phyloP scores from a whole-genome alignment of 2,329 filamentous ascomycete species.

The Volutella citrinella region DNA sequence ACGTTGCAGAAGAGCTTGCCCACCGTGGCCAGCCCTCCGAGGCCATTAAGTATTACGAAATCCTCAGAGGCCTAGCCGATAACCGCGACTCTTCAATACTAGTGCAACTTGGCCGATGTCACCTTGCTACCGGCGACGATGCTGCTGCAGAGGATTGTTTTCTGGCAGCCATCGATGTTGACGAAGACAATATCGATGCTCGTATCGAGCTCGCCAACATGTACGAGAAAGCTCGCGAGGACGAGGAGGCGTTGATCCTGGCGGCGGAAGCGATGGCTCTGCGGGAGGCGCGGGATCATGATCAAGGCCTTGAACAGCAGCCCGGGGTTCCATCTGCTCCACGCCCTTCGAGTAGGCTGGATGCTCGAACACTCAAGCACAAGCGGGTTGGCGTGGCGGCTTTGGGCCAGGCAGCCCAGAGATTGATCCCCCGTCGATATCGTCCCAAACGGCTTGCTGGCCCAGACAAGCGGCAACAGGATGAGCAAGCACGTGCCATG shows the following conservation, averaged over 20 bases:
- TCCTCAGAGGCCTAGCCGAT: constrained; percentile 48
- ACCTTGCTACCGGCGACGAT: constrained; percentile 60
- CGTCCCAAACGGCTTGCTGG: constrained; percentile 45
- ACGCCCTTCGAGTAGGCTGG: constrained; percentile 4
- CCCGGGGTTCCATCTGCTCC: neutral
- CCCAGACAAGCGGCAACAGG: constrained; percentile 41
- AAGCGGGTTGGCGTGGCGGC: constrained; percentile 9
- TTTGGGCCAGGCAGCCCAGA: constrained; percentile 12
- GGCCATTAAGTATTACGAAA: constrained; percentile 56
- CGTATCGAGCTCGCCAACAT: constrained; percentile 78
- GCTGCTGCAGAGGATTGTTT: constrained; percentile 76
- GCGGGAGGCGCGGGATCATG: constrained; percentile 44
- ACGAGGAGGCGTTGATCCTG: constrained; percentile 73
- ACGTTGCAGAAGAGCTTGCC: constrained; percentile 51
- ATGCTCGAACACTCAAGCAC: constrained; percentile 13
- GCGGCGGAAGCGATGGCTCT: constrained; percentile 72
- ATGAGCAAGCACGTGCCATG: constrained; percentile 40
- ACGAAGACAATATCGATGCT: constrained; percentile 70
- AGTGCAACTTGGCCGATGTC: constrained; percentile 63
- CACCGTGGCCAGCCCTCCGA: constrained; percentile 23
- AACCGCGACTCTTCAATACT: constrained; percentile 51
- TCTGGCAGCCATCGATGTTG: constrained; percentile 68
- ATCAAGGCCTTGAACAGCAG: constrained; percentile 13
- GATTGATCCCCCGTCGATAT: constrained; percentile 38
- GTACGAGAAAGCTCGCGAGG: constrained; percentile 72